phyloP scores from a whole-genome alignment of 371 early-diverging fungal genomes.

The Mucor piriformis region DNA sequence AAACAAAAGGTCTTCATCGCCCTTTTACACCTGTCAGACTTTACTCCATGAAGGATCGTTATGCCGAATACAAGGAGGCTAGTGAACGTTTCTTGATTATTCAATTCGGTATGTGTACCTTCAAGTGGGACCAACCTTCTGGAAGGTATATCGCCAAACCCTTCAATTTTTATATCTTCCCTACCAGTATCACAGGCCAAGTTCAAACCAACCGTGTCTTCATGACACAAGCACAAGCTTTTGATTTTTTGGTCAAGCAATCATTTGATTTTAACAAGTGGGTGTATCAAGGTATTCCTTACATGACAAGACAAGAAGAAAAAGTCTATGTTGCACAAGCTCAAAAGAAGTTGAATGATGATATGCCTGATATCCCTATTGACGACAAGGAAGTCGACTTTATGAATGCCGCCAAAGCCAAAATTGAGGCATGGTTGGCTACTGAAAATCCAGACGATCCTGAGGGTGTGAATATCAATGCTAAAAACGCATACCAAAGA shows the following conservation, averaged over 20 bases:
- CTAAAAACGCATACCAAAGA: conserved; percentile 61
- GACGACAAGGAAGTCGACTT: conserved; percentile 64
- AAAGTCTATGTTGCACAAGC: conserved; percentile 51
- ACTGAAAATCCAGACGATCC: conserved; percentile 27
- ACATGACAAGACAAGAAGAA: conserved; percentile 69
- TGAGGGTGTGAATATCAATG: conserved; percentile 52
- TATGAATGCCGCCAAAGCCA: conserved; percentile 47
- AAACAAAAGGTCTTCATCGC: conserved; percentile 42
- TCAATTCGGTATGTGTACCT: conserved; percentile 85
- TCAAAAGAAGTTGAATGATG: conserved; percentile 41
- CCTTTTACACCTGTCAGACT: conserved; percentile 36
- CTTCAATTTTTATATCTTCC: conserved; percentile 91
- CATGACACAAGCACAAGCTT: conserved; percentile 66
- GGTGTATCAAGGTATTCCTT: conserved; percentile 79
- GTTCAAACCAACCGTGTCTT: conserved; percentile 70
- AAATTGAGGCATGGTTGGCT: conserved; percentile 53
- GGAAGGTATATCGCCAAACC: conserved; percentile 77
- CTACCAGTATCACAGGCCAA: conserved; percentile 60
- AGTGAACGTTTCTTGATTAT: conserved; percentile 65
- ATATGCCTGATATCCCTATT: conserved; percentile 63
- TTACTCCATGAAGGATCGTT: conserved; percentile 66
- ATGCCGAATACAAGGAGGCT: conserved; percentile 61
- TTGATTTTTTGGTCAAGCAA: conserved; percentile 79
- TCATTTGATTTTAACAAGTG: conserved; percentile 87
- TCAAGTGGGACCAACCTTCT: conserved; percentile 62